Base-by-base conservation (phyloP, 140 eudicot species). In the Senecio squalidus region DNA sequence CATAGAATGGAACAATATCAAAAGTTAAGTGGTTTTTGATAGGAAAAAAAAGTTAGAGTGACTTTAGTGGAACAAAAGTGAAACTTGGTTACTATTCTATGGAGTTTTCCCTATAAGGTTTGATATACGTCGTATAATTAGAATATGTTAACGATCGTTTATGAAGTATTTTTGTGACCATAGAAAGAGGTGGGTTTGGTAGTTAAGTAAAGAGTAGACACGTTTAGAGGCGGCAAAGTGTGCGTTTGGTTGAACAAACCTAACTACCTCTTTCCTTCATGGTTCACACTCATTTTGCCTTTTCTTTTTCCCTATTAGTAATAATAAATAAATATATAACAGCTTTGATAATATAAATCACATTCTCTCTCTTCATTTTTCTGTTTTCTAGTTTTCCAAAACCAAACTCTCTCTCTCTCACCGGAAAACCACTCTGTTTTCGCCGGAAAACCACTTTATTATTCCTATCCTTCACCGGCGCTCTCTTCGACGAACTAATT, bases 161-260 rank as follows among this genome's bases (percentile, higher is more conserved):
- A n/a, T n/a, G n/a, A n/a, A n/a, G n/a, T n/a, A n/a, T n/a, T n/a
- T n/a, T n/a, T n/a, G n/a, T n/a, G n/a, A n/a, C n/a, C n/a, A n/a
- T n/a, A n/a, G n/a, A n/a, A n/a, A n/a, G n/a, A n/a, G n/a, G n/a
- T n/a, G n/a, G n/a, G n/a, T n/a, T n/a, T n/a, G 75, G 15, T 58
- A 30, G 20, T 26, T 56, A 7, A 26, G 47, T 4, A 52, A 40
- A 36, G 21, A 66, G 73, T 70, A 76, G 87, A 73, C 76, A 82
- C 79, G 83, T 76, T 71, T 75, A 15, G 20, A 63, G 82, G 80
- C 93, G 83, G 88, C 85, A 77, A 72, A 64, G 72, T 66, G 72
- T 64, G 77, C 78, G 92, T 78, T 86, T 87, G 95, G 98, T 86
- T 83, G 85, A 86, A 91, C 94, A 72, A 91, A 80, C 95, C 84